Base-by-base conservation (phyloP, 2,329 filamentous ascomycete genomes). In the Diaporthe sp. region DNA sequence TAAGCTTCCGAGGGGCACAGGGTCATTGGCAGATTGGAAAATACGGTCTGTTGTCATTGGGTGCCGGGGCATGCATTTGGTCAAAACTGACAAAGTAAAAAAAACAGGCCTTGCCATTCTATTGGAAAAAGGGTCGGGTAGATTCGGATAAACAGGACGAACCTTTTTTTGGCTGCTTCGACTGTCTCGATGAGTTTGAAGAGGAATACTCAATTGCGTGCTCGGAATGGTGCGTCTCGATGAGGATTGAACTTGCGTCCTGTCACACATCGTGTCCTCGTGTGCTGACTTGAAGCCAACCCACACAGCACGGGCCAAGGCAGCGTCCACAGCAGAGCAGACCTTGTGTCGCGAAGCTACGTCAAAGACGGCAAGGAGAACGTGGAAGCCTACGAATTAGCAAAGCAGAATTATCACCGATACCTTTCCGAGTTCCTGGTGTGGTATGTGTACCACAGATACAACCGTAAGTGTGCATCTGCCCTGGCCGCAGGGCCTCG, bases 121-220 rank as follows among this genome's bases (percentile, higher is more conserved):
- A 72, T 15, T 72, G 70, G 70, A 0, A 7, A 7, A 1, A 2
- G 4, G 2, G 7, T 17, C 55, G 70, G 8, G 42, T 22, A 28
- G 55, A 58, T 25, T 25, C 9, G 22, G 15, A 13, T 34, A 34
- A 34, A 5, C 28, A 4, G 4, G 2, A 8, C 4, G 25, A 49
- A 5, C 70, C 70, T 10, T 72, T 39, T 17, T 61, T 72, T 12
- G 70, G 57, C 28, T 72, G 70, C 28, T 28, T 72, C 12, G 34
- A 39, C 20, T 72, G 70, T 15, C 57, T 61, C 13, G 70, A 72
- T 42, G 70, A 72, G 31, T 10, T 72, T 34, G 12, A 51, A 42
- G 55, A 72, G 28, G 20, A 13, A 22, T 72, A 72, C n/a, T 8
- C 2, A 6, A 37, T 72, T 9, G 7, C 20, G 13, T 72, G 55